Evolutionary conservation across 1,139 yeast species (phyloP).

Genomic region (Candida frijolesensis): DNA sequence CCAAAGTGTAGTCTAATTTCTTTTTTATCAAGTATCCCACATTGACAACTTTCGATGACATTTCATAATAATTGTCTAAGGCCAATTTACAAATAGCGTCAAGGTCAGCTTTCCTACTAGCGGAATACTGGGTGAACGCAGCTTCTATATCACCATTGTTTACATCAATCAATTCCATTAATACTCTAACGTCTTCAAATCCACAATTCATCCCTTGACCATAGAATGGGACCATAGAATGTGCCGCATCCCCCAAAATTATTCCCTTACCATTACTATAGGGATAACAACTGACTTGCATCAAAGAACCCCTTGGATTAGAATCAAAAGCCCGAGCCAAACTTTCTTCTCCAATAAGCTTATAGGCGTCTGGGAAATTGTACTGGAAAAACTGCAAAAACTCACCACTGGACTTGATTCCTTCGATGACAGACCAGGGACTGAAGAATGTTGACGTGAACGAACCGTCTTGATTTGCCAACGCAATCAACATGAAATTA

Average conservation of each 20-base stretch:
- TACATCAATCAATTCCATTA: slow-evolving; percentile 57
- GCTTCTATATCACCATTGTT: slow-evolving; percentile 37
- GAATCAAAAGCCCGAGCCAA: slow-evolving; percentile 53
- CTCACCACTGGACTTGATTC: slow-evolving; percentile 43
- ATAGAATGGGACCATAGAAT: slow-evolving; percentile 95
- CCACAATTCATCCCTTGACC: slow-evolving; percentile 99
- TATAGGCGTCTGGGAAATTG: slow-evolving; percentile 76
- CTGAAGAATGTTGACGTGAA: slow-evolving; percentile 90
- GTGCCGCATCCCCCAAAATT: slow-evolving; percentile 91
- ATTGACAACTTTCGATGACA: slow-evolving; percentile 84
- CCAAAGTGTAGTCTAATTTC: slow-evolving; percentile 64
- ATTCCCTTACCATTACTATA: slow-evolving; percentile 72
- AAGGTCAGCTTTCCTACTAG: slow-evolving; percentile 62
- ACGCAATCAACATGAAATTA: slow-evolving; percentile 84
- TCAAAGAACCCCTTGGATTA: slow-evolving; percentile 75
- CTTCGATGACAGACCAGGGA: slow-evolving; percentile 69
- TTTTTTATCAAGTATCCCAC: slow-evolving; percentile 64
- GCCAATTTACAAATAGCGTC: slow-evolving; percentile 79
- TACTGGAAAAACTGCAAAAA: slow-evolving; percentile 56
- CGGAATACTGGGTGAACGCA: slow-evolving; percentile 63
- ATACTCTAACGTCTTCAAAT: slow-evolving; percentile 79
- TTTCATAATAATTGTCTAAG: slow-evolving; percentile 78
- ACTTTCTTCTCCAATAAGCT: slow-evolving; percentile 62
- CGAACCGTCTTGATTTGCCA: slow-evolving; percentile 83
- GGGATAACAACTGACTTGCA: slow-evolving; percentile 68